A percentile compares a stretch with the other conserved stretches of the same genome.
phyloP scores from a whole-genome alignment of 2,329 filamentous ascomycete genomes.

The Hypocreales sp. region DNA sequence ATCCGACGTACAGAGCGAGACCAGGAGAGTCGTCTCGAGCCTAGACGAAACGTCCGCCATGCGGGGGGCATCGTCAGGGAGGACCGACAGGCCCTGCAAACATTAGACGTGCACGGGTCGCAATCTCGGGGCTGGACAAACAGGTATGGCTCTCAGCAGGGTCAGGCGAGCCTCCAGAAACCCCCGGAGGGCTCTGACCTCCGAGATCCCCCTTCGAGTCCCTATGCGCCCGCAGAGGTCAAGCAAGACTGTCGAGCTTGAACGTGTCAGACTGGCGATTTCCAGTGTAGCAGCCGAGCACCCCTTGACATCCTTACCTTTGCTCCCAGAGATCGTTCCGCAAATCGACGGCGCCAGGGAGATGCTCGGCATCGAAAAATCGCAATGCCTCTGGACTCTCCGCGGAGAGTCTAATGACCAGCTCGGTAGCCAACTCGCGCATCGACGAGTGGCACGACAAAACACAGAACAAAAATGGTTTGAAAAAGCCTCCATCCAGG shows the following conservation, averaged over 20 bases:
- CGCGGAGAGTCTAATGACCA: conserved; percentile 31
- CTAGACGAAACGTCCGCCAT: conserved; percentile 35
- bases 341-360: conserved; percentile 12
- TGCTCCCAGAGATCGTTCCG: conserved; percentile 34
- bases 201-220: conserved; percentile 24
- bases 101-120: too few relatives aligned
- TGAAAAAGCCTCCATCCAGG: conserved; percentile 20
- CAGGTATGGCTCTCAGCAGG: conserved; percentile 33
- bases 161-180: conserved; percentile 40
- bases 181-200: conserved; percentile 32
- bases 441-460: conserved; percentile 34
- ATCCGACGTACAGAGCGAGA: conserved; percentile 49
- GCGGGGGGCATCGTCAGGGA: conserved; percentile 39
- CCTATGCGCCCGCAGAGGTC: conserved; percentile 32
- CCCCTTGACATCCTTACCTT: too few relatives aligned
- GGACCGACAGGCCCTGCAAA: conserved; percentile 34
- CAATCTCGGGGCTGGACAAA: conserved; percentile 12
- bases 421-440: conserved; percentile 28
- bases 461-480: conserved; percentile 37
- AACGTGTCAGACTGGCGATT: too few relatives aligned
- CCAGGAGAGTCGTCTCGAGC: conserved; percentile 46
- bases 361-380: conserved; percentile 9
- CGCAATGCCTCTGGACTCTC: conserved; percentile 12
- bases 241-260: conserved; percentile 24
- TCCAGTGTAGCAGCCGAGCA: too few relatives aligned